Conservation (phyloP, 768 basidiomycete species). For the Termitomyces heimii region DNA sequence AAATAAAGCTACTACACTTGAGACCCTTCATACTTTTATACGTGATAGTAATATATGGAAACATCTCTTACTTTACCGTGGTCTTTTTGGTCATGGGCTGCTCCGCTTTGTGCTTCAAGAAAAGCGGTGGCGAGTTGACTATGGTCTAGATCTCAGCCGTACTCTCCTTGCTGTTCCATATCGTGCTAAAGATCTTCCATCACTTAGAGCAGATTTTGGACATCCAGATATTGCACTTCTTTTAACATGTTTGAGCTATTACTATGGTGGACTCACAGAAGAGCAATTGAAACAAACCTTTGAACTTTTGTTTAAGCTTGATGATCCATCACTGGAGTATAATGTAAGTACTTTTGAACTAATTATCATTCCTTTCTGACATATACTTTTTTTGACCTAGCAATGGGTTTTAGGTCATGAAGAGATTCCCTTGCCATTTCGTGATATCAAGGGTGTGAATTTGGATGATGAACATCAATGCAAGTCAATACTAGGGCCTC, state of each 20-base stretch:
- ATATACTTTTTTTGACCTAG: background rate
- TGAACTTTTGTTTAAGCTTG: background rate
- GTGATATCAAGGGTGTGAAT: slow-evolving; percentile 34
- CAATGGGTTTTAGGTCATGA: slow-evolving; percentile 3
- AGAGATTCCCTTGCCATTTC: slow-evolving; percentile 24
- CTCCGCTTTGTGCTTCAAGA: background rate
- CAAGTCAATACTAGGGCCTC: slow-evolving; percentile 20
- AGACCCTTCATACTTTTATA: background rate
- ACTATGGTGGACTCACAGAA: background rate
- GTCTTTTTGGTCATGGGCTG: background rate
- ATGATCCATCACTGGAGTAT: background rate
- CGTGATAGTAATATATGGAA: background rate
- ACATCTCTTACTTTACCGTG: background rate
- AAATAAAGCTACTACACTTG: background rate
- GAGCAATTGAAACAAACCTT: background rate
- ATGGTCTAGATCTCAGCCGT: background rate
- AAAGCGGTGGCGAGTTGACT: background rate
- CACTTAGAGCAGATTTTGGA: background rate
- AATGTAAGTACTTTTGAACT: background rate
- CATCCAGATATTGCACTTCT: background rate
- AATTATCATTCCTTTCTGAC: background rate
- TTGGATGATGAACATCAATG: slow-evolving; percentile 29
- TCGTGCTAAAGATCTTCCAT: background rate
- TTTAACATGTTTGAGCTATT: background rate
- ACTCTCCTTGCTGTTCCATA: background rate